A percentile compares a stretch with the other conserved stretches of the same genome.
These are phyloP conservation scores for Jatropha multifida DNA, from an alignment of 441 rosid genomes.

Conservation along the genomic window DNA sequence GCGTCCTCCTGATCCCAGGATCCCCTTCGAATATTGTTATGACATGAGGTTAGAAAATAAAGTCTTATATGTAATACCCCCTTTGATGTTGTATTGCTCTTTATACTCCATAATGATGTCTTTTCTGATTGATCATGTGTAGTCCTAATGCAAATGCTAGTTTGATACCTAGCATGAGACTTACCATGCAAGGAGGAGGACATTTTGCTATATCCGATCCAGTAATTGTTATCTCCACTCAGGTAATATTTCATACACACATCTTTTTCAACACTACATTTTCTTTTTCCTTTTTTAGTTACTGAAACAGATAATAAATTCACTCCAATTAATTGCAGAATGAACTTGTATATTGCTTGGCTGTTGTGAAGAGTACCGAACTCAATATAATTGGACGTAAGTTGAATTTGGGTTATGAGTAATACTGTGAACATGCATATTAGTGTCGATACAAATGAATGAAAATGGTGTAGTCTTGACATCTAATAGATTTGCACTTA, in stretches of 20 bases:
- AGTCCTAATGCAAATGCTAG: conserved; percentile 61
- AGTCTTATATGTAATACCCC: background rate
- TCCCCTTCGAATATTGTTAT: conserved; percentile 89
- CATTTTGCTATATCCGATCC: conserved; percentile 57
- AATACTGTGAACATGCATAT: background rate
- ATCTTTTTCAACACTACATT: background rate
- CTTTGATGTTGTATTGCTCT: background rate
- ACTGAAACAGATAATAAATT: conserved; percentile 15
- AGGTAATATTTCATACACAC: conserved; percentile 33
- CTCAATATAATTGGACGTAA: conserved; percentile 90
- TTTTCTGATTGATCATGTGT: conserved; percentile 23
- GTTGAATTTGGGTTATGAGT: conserved; percentile 21
- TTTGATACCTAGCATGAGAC: conserved; percentile 53
- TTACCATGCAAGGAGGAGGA: conserved; percentile 86
- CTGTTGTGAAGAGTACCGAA: conserved; percentile 66
- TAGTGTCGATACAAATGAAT: background rate
- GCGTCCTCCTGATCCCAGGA: conserved; percentile 36
- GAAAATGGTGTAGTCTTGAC: background rate
- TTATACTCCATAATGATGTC: conserved; percentile 8
- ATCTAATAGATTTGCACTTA: background rate
- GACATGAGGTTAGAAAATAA: conserved; percentile 51
- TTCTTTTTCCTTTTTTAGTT: background rate
- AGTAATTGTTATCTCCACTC: conserved; percentile 50
- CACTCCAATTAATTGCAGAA: conserved; percentile 45
- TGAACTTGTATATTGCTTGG: conserved; percentile 66